Conservation (phyloP, 2,329 filamentous ascomycete species). For the Ophiostoma australiae region DNA sequence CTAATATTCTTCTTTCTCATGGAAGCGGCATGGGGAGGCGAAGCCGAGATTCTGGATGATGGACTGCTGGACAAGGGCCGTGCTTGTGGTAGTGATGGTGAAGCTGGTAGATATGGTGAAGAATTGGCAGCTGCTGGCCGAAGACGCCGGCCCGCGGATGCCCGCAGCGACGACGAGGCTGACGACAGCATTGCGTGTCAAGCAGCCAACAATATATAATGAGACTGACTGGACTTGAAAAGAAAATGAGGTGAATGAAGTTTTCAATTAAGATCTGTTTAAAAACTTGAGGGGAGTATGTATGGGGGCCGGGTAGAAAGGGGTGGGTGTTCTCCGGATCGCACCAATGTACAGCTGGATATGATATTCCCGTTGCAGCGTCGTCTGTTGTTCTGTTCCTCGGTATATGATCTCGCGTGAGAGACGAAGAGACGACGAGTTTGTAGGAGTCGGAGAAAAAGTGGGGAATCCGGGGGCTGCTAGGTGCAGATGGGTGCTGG, state of each 20-base stretch:
- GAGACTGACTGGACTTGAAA: not conserved
- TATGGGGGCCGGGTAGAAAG: not conserved
- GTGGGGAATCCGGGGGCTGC: constrained; percentile 11
- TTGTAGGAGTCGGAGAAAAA: constrained; percentile 15
- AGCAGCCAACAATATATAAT: not conserved
- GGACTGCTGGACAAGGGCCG: not conserved
- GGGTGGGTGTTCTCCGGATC: not conserved
- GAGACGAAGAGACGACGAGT: not conserved
- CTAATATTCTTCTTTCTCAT: not conserved
- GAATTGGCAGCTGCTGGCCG: not conserved
- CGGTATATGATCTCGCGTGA: not conserved
- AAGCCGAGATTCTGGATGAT: not conserved
- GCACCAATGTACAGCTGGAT: not conserved
- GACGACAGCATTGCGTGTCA: not conserved
- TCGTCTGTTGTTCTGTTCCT: not conserved
- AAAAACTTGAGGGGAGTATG: not conserved
- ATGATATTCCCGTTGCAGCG: not conserved
- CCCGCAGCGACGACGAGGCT: not conserved
- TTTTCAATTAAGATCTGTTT: not conserved
- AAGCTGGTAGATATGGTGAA: not conserved
- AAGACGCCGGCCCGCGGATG: not conserved
- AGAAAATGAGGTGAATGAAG: not conserved
- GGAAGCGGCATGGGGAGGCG: not conserved
- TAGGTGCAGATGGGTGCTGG: not conserved
- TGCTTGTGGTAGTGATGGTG: not conserved